Base-by-base conservation (phyloP, 2,329 filamentous ascomycete species). In the Calonectria ilicicola region DNA sequence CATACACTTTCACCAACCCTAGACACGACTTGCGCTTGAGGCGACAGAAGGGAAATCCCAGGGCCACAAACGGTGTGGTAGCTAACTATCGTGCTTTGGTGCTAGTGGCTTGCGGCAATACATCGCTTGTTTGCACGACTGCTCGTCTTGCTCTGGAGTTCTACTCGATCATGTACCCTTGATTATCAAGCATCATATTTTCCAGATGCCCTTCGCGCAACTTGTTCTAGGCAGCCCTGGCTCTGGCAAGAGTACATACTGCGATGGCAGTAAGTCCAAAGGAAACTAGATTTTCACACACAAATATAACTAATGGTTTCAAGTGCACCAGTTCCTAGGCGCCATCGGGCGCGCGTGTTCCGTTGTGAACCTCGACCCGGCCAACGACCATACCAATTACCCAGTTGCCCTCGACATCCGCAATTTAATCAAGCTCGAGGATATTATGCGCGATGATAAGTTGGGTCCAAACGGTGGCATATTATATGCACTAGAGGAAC, bases 171-270 rank as follows among this genome's bases (percentile, higher is more conserved):
- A 82, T 82, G 80, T 73, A 38, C 74, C 68, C 74, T 76, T 81
- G 77, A 81, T 64, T 64, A 51, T 58, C 53, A 58, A 62, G 65
- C 51, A 65, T 63, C 62, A 76, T 74, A 73, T 74, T 64, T 72
- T 29, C 76, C 79, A 79, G 32, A 92, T 92, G 90, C 89, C 90
- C 63, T 92, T 92, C 80, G 90, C 88, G 72, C 94, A 98, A 86
- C 92, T 98, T 51, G 92, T 98, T 44, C 92, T 98, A 79, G 97
- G 97, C n/a, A 96, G 96, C 77, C 97, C 97, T 8, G 97, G 97
- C 80, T 92, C 95, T 35, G 97, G 97, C 73, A 99, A 99, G 87
- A 98, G 95, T 76, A 99, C 97, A 9, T 98, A 98, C 83, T 98
- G 96, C 88, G 95, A 98, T 91, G 97, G 97, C 82, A 98, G 91